phyloP scores from a whole-genome alignment of 345 rosid genomes.

The Gynandropsis gynandra region DNA sequence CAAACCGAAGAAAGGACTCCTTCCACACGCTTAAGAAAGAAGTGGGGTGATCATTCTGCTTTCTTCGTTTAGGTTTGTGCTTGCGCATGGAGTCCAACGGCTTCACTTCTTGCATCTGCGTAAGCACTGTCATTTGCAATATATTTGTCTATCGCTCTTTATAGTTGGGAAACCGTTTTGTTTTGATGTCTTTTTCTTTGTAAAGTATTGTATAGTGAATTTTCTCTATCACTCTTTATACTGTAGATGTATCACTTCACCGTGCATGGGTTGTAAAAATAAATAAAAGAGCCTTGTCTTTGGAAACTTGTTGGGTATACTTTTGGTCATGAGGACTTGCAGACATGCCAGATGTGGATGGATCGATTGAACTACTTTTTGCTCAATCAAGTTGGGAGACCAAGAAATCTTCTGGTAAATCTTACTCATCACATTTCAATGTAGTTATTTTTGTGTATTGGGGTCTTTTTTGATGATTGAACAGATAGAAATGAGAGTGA shows the following conservation, averaged over 20 bases:
- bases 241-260: slow-evolving; percentile 63
- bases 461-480: too few relatives aligned
- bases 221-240: slow-evolving; percentile 6
- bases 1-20: slow-evolving; percentile 21
- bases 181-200: slow-evolving; percentile 4
- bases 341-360: slow-evolving; percentile 65
- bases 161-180: too few relatives aligned
- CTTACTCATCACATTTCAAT: background rate
- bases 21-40: slow-evolving; percentile 12
- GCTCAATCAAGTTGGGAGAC: slow-evolving; percentile 50
- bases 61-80: too few relatives aligned
- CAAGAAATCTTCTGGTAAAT: slow-evolving; percentile 70
- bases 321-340: slow-evolving; percentile 66
- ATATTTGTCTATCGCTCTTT: too few relatives aligned
- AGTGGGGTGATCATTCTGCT: too few relatives aligned
- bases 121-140: too few relatives aligned
- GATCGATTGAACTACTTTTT: slow-evolving; percentile 43
- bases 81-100: too few relatives aligned
- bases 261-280: slow-evolving; percentile 48
- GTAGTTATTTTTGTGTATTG: slow-evolving; percentile 3
- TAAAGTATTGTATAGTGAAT: background rate
- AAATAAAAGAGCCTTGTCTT: slow-evolving; percentile 55
- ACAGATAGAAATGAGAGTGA: slow-evolving; percentile 4
- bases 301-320: slow-evolving; percentile 41
- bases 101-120: too few relatives aligned